Percentiles rank a stretch among this genome's conserved stretches.
Conservation (phyloP, 768 basidiomycete species). For the Phylloporus sp. region DNA sequence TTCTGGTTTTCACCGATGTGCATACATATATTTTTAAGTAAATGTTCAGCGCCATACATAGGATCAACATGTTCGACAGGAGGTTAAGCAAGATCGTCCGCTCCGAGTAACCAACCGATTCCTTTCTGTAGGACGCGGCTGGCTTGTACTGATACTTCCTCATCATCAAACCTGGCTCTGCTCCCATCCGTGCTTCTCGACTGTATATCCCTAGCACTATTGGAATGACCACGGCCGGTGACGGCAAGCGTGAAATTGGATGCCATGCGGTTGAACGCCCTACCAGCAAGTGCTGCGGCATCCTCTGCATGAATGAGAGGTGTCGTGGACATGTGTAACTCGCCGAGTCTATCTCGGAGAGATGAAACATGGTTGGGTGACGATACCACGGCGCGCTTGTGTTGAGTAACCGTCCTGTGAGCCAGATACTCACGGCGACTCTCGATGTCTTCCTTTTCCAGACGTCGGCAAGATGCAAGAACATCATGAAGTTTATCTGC, state of each 20-base stretch:
- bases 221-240: constrained; percentile 36
- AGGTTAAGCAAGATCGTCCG: constrained; percentile 47
- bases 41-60: constrained; percentile 16
- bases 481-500: constrained; percentile 74
- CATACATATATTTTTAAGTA: constrained; percentile 22
- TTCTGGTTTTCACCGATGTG: constrained; percentile 22
- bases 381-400: constrained; percentile 15
- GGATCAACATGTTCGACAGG: background rate
- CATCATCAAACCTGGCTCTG: constrained; percentile 43
- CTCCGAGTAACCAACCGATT: constrained; percentile 94
- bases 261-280: constrained; percentile 74
- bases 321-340: constrained; percentile 65
- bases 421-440: constrained; percentile 43
- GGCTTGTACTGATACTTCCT: constrained; percentile 71
- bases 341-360: constrained; percentile 57
- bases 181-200: constrained; percentile 39
- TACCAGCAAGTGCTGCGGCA: constrained; percentile 72
- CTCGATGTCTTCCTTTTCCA: constrained; percentile 64
- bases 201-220: constrained; percentile 15
- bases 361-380: constrained; percentile 44
- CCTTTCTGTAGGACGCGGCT: constrained; percentile 80
- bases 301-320: constrained; percentile 71
- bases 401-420: constrained; percentile 14
- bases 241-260: constrained; percentile 72
- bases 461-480: constrained; percentile 69